phyloP scores from a whole-genome alignment of 2,329 filamentous ascomycete species.

The Ceratocystis colombiana region DNA sequence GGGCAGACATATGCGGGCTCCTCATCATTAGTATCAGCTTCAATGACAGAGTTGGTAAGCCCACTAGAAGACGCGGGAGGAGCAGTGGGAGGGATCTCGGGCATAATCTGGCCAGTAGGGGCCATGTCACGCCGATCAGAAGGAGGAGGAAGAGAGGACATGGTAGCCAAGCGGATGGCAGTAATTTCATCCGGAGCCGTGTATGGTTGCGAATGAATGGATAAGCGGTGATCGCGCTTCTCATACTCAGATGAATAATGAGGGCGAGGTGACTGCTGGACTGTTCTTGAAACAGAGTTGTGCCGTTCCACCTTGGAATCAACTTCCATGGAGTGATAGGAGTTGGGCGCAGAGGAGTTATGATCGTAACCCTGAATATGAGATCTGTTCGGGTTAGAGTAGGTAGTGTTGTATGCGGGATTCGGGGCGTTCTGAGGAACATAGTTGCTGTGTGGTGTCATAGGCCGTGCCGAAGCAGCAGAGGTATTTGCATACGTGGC shows the following conservation, averaged over 20 bases:
- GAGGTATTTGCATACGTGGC: neutral
- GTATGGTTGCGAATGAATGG: neutral
- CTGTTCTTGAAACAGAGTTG: constrained; percentile 11
- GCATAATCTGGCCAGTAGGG: constrained; percentile 5
- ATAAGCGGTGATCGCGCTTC: constrained; percentile 10
- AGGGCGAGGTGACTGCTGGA: constrained; percentile 18
- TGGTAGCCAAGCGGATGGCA: neutral
- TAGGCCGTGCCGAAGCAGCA: constrained; percentile 28
- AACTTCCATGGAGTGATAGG: constrained; percentile 14
- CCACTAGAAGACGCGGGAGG: constrained; percentile 11
- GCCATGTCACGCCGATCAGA: constrained; percentile 7
- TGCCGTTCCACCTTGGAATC: constrained; percentile 20
- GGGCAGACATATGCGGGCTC: neutral
- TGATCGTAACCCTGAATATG: constrained; percentile 19
- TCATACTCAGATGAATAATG: constrained; percentile 16
- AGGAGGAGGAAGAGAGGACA: constrained; percentile 3
- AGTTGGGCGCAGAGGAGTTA: constrained; percentile 15
- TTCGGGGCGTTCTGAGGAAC: neutral
- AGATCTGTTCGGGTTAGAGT: constrained; percentile 11
- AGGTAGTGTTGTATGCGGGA: constrained; percentile 6
- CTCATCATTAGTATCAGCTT: constrained; percentile 15
- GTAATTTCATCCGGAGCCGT: neutral
- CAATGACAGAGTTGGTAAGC: constrained; percentile 9
- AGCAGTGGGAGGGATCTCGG: constrained; percentile 17
- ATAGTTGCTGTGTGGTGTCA: constrained; percentile 29